Percentiles rank a stretch among this genome's conserved stretches.
These are phyloP conservation scores for Clonostachys rhizophaga DNA, from an alignment of 2,329 filamentous ascomycete genomes.

Conservation along the genomic window DNA sequence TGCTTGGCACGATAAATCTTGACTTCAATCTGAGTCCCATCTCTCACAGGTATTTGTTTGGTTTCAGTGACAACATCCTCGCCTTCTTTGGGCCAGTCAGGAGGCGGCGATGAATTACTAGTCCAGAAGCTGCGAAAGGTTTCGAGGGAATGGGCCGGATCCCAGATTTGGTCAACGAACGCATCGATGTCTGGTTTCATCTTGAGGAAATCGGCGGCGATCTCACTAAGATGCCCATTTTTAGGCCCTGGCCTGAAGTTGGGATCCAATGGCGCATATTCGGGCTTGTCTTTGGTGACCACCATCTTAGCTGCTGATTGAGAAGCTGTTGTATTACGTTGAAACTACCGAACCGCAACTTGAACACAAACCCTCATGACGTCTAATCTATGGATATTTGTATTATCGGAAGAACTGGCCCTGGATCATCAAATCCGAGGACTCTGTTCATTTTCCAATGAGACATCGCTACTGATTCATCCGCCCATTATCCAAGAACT, in stretches of 20 bases:
- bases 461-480: too few species aligned
- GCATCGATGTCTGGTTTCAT: slow-evolving; percentile 16
- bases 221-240: slow-evolving; percentile 23
- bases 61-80: slow-evolving; percentile 22
- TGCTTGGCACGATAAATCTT: slow-evolving; percentile 22
- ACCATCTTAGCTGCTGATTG: slow-evolving; percentile 8
- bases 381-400: too few species aligned
- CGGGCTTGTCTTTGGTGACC: slow-evolving; percentile 14
- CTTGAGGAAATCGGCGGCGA: slow-evolving; percentile 20
- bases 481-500: too few species aligned
- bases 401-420: too few species aligned
- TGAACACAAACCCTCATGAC: too few species aligned
- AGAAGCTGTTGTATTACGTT: too few species aligned
- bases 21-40: slow-evolving; percentile 24
- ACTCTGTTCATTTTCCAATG: too few species aligned
- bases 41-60: slow-evolving; percentile 18
- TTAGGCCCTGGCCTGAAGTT: slow-evolving; percentile 24
- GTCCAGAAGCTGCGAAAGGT: slow-evolving; percentile 19
- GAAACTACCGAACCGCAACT: too few species aligned
- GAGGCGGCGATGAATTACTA: slow-evolving; percentile 13
- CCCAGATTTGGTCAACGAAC: slow-evolving; percentile 17
- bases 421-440: too few species aligned
- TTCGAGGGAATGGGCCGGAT: slow-evolving; percentile 14
- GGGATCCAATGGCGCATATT: slow-evolving; percentile 17
- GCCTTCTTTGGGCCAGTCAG: slow-evolving; percentile 21